Evolutionary conservation across 106 monocot species (phyloP), one percentile per base, ranked within the genome.

Genomic region (Phalaenopsis aphrodite): DNA sequence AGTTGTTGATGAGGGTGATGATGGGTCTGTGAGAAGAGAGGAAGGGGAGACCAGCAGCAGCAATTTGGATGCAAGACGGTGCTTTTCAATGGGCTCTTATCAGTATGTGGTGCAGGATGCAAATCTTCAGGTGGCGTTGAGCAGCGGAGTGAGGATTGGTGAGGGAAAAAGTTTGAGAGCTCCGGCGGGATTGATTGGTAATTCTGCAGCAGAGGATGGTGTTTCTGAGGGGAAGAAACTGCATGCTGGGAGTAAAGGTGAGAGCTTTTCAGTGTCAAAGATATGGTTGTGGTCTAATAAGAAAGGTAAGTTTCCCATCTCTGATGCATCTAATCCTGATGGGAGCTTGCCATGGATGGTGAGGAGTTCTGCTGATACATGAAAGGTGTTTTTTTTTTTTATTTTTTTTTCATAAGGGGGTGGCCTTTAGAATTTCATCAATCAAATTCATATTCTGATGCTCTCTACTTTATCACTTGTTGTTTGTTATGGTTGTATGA

Each of bases 31-130:
- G 48, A 56, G 75, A 19, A 89, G 79, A 74, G 90, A 89, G 52
- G 86, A 78, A 79, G 94, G 89, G 18, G 93, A 93, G 81, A 83
- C 81, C 42, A 93, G 96, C 79, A 94, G 94, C 73, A 92, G 91
- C 76, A 90, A 83, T 83, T 84, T 99, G 80, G 92, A 93, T 85
- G 90, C 90, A 45, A 92, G 98, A 84, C 89, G 98, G 77, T 99
- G 98, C 72, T 91, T 85, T 72, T 99, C 98, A 4, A 93, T 99
- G 98, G 94, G 98, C 1, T 94, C 92, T 47, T 93, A 88, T 79
- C 89, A 99, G 49, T 99, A 95, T 74, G 88, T 99, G 38, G 91
- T 93, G 14, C 91, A 80, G 7, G 90, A 88, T 83, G 84, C 83
- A 12, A 71, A 86, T 81, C 89, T 97, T 65, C 84, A 85, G 49